phyloP scores from a whole-genome alignment of 805 yeast genomes.

The Myxozyma lipomycoides region DNA sequence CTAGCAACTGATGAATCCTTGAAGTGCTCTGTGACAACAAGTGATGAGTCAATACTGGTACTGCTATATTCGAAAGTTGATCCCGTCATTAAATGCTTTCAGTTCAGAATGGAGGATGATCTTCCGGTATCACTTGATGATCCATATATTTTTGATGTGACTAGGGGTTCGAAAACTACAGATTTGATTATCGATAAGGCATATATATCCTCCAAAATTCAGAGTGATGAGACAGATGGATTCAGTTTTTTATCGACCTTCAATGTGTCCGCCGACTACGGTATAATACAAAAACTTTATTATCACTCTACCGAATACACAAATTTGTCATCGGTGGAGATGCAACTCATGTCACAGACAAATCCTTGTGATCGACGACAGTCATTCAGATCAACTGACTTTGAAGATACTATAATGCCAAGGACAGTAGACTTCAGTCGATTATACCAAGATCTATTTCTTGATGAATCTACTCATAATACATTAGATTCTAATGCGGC shows the following conservation, averaged over 20 bases:
- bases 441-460: constrained; percentile 12
- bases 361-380: constrained; percentile 1
- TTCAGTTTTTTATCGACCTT: constrained; percentile 11
- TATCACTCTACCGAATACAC: constrained; percentile 1
- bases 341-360: constrained; percentile 2
- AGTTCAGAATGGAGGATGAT: constrained; percentile 38
- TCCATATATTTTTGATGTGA: constrained; percentile 31
- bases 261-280: constrained; percentile 7
- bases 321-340: constrained; percentile 3
- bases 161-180: constrained; percentile 3
- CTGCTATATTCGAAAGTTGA: constrained; percentile 35
- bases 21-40: constrained; percentile 21
- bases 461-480: constrained; percentile 6
- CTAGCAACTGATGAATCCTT: constrained; percentile 54
- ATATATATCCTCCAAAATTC: background rate
- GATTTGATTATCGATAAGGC: constrained; percentile 4
- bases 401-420: constrained; percentile 15
- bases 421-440: constrained; percentile 11
- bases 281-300: constrained; percentile 6
- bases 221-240: background rate
- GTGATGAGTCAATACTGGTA: constrained; percentile 27
- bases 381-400: constrained; percentile 2
- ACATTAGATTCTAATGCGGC: background rate
- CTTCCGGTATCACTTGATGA: constrained; percentile 42
- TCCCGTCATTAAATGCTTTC: constrained; percentile 38